phyloP scores from a whole-genome alignment of 352 stramenopile species.

The Globisporangium camurandrum region DNA sequence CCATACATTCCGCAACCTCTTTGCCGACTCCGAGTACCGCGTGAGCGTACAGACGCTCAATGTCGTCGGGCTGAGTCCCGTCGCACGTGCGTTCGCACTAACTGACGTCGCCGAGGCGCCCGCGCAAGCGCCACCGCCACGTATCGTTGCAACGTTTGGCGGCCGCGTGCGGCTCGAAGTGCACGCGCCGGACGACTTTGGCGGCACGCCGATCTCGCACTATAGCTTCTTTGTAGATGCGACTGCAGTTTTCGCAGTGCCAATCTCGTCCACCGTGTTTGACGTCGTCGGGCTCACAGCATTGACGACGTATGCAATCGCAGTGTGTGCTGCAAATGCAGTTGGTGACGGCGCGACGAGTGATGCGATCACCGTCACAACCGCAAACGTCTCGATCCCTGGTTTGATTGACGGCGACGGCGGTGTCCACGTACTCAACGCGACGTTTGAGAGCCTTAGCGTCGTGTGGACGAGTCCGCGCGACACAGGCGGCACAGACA shows the following conservation, averaged over 20 bases:
- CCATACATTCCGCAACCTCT: conserved; percentile 19
- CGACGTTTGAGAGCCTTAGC: conserved; percentile 17
- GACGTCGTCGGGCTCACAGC: conserved; percentile 27
- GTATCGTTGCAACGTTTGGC: conserved; percentile 19
- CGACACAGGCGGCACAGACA: conserved; percentile 28
- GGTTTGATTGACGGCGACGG: conserved; percentile 14
- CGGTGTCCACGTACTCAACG: conserved; percentile 10
- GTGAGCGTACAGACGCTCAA: conserved; percentile 22
- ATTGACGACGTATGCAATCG: conserved; percentile 20
- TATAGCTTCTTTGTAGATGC: conserved; percentile 29
- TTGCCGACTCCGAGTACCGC: conserved; percentile 25
- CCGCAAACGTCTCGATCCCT: conserved; percentile 15
- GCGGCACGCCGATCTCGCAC: conserved; percentile 19
- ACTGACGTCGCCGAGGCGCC: conserved; percentile 23
- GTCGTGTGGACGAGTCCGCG: conserved; percentile 23
- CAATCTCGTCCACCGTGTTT: conserved; percentile 13
- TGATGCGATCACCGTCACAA: conserved; percentile 17
- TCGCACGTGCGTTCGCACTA: background rate
- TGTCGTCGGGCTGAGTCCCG: conserved; percentile 15
- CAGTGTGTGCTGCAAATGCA: conserved; percentile 22
- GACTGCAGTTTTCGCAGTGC: background rate
- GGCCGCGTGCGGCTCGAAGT: conserved; percentile 24
- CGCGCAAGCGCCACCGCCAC: conserved; percentile 11
- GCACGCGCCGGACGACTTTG: conserved; percentile 25
- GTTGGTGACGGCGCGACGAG: conserved; percentile 22